phyloP scores from a whole-genome alignment of 495 filamentous ascomycete species.

The Aspergillus sclerotiicarbonarius region DNA sequence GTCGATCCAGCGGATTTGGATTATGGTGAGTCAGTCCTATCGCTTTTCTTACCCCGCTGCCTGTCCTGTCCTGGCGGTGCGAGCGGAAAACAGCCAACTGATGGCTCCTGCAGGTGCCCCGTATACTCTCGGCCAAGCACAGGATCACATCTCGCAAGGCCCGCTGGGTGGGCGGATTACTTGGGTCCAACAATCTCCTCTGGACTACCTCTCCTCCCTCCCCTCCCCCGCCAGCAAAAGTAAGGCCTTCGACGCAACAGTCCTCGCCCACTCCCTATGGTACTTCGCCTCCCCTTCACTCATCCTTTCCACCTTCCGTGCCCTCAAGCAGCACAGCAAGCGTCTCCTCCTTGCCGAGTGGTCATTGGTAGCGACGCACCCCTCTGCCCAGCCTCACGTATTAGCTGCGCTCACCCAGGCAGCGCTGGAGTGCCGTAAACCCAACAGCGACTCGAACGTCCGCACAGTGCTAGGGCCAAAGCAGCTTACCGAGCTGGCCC shows the following conservation, averaged over 20 bases:
- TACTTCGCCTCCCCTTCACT: slow-evolving; percentile 39
- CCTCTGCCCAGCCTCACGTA: slow-evolving; percentile 26
- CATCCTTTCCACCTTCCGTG: slow-evolving; percentile 30
- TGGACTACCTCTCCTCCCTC: slow-evolving; percentile 23
- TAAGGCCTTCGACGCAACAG: slow-evolving; percentile 38
- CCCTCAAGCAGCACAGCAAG: slow-evolving; percentile 29
- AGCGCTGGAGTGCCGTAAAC: slow-evolving; percentile 24
- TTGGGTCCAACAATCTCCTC: slow-evolving; percentile 34
- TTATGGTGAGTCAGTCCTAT: slow-evolving; percentile 40
- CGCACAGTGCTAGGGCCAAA: slow-evolving; percentile 39
- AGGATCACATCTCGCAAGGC: slow-evolving; percentile 31
- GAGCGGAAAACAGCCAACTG: slow-evolving; percentile 15
- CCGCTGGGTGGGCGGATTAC: slow-evolving; percentile 38
- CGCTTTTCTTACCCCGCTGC: slow-evolving; percentile 10
- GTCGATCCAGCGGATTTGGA: slow-evolving; percentile 49
- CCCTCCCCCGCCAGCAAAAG: slow-evolving; percentile 16
- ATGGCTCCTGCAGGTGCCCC: slow-evolving; percentile 25
- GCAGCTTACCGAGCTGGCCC: slow-evolving; percentile 29
- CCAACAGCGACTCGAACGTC: slow-evolving; percentile 37
- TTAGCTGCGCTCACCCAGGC: slow-evolving; percentile 24
- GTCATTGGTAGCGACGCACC: slow-evolving; percentile 26
- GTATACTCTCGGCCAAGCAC: slow-evolving; percentile 36
- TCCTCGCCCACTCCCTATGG: slow-evolving; percentile 50
- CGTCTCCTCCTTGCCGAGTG: slow-evolving; percentile 42
- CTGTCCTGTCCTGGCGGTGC: slow-evolving; percentile 5